These are phyloP conservation scores for Teratosphaeria viscida DNA, from an alignment of 2,329 filamentous ascomycete genomes.

Conservation along the genomic window DNA sequence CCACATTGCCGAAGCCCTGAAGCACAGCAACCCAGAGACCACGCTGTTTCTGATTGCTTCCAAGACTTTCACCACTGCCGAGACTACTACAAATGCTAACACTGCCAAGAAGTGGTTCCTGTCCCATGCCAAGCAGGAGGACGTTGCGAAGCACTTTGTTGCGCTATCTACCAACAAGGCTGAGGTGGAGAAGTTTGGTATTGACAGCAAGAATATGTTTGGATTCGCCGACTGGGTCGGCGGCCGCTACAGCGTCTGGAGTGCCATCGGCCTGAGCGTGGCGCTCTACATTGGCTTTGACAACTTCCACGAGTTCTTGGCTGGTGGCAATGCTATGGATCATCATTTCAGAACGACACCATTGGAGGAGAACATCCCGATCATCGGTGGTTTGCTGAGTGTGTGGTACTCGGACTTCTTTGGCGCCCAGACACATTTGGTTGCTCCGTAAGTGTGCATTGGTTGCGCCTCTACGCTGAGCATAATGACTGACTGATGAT, in stretches of 20 bases:
- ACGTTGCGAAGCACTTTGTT: conserved; percentile 96
- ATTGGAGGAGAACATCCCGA: conserved; percentile 87
- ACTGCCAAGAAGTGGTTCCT: conserved; percentile 97
- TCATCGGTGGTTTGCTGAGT: conserved; percentile 81
- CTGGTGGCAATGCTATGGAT: conserved; percentile 94
- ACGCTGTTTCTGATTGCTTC: conserved; percentile 98
- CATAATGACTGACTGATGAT: conserved; percentile 10
- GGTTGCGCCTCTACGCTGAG: neutral
- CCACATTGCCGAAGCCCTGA: conserved; percentile 88
- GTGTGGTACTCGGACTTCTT: conserved; percentile 99
- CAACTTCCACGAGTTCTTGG: conserved; percentile 94
- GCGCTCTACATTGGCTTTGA: conserved; percentile 92
- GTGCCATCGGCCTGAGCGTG: conserved; percentile 90
- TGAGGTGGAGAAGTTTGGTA: conserved; percentile 97
- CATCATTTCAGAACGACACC: conserved; percentile 91
- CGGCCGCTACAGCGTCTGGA: conserved; percentile 97
- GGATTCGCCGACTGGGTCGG: conserved; percentile 98
- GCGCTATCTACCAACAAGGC: conserved; percentile 90
- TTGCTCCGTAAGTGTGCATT: conserved; percentile 63
- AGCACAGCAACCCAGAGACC: conserved; percentile 83
- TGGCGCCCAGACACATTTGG: conserved; percentile 92
- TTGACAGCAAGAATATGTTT: conserved; percentile 99
- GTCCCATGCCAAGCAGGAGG: conserved; percentile 63
- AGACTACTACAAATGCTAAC: conserved; percentile 95
- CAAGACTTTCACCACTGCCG: conserved; percentile 98